Conservation (phyloP, 2,329 filamentous ascomycete species). For the Elsinoe perseae region DNA sequence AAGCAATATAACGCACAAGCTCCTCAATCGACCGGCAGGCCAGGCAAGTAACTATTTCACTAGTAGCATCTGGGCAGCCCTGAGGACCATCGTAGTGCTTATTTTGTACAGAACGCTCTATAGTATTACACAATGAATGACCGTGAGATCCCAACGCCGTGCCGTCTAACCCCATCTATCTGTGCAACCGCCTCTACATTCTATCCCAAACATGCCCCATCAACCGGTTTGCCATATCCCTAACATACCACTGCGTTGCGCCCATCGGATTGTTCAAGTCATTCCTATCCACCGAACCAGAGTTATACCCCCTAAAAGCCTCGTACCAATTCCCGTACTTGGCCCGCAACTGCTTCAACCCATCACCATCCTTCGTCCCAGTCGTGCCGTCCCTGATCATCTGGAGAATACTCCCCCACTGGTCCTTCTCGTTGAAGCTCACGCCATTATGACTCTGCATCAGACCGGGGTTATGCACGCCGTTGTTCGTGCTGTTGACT, state of each 20-base stretch:
- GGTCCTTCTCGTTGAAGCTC: slow-evolving; percentile 18
- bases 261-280: slow-evolving; percentile 7
- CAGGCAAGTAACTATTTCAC: too few species aligned
- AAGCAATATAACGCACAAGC: too few species aligned
- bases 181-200: background rate
- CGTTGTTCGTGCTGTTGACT: slow-evolving; percentile 37
- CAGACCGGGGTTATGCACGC: slow-evolving; percentile 39
- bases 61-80: too few species aligned
- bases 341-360: slow-evolving; percentile 18
- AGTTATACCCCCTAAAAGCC: slow-evolving; percentile 10
- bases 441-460: slow-evolving; percentile 40
- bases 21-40: too few species aligned
- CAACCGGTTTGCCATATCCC: slow-evolving; percentile 9
- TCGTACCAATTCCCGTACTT: slow-evolving; percentile 12
- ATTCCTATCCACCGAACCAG: background rate
- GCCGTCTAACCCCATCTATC: background rate
- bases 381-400: slow-evolving; percentile 11
- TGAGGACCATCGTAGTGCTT: too few species aligned
- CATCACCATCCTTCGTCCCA: background rate
- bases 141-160: background rate
- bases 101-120: too few species aligned
- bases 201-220: slow-evolving; percentile 3
- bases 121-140: too few species aligned
- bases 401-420: slow-evolving; percentile 10
- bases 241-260: slow-evolving; percentile 8